Evolutionary conservation across 768 basidiomycete species (phyloP), one percentile per base, ranked within the genome.

Genomic region (Lactifluus hygrophoroides): DNA sequence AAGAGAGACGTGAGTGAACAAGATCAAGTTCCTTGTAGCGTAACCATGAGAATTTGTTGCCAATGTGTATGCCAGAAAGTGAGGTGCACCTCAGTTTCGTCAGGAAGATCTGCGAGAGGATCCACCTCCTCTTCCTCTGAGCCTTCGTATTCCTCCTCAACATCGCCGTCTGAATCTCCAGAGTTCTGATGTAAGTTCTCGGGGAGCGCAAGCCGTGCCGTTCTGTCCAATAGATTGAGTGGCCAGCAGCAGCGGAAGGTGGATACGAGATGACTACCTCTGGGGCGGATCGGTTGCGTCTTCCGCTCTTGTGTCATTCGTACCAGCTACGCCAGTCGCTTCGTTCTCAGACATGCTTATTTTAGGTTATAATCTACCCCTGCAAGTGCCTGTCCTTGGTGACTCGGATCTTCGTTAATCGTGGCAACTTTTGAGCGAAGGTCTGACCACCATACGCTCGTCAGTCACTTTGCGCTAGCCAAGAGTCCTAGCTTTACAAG

Each of bases 21-120:
- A 96, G 81, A 62, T 94, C 90, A 35, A 96, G 76, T 64, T 95
- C 92, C 94, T 95, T 53, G 46, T 54, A 25, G 47, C 40, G 48
- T 48, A 54, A 52, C 44, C n/a, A 50, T 55, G 27, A 62, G 56
- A 43, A 30, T 43, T 13, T 9, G n/a, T 10, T 13, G 25, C 19
- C 8, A n/a, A n/a, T n/a, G 25, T 34, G 32, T 21, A 50, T 30
- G 44, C 49, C 37, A 40, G 9, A 11, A 38, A n/a, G n/a, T 9
- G 50, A 37, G 30, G 27, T 82, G 63, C 65, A 90, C 93, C 71
- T 91, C 84, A 2, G 88, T 88, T 35, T 94, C 86, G 58, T 91
- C 89, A 2, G 93, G 90, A 61, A 88, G 85, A 63, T 85, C 85
- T 50, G 76, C 82, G 21, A 95, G 73, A 11, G 87, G 81, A 68